Evolutionary conservation across 192 early-diverging fungal genomes (phyloP).

Genomic region (Gonapodya prolifera): DNA sequence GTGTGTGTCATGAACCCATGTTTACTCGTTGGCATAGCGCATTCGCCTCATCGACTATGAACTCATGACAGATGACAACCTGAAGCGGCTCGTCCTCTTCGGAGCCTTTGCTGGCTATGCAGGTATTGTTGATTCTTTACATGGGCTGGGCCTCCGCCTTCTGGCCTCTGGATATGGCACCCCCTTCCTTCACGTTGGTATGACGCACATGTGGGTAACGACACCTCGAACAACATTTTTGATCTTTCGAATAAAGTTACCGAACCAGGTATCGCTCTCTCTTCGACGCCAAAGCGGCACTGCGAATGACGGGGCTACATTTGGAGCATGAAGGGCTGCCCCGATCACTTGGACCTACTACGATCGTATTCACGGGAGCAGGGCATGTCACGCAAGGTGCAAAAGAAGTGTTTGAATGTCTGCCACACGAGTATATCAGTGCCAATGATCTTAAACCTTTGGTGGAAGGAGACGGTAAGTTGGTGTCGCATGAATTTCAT

Average conservation of each 20-base stretch:
- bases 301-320: slow-evolving; percentile 15
- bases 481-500: background rate
- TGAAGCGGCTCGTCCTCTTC: slow-evolving; percentile 77
- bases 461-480: slow-evolving; percentile 16
- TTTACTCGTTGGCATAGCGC: slow-evolving; percentile 26
- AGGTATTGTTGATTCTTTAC: slow-evolving; percentile 79
- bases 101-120: slow-evolving; percentile 90
- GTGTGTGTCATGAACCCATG: background rate
- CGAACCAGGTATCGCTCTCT: slow-evolving; percentile 58
- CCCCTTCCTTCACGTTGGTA: slow-evolving; percentile 55
- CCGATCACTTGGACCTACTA: slow-evolving; percentile 72
- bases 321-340: slow-evolving; percentile 68
- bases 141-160: slow-evolving; percentile 81
- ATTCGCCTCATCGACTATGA: slow-evolving; percentile 95
- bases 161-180: slow-evolving; percentile 84
- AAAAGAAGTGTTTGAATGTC: slow-evolving; percentile 72
- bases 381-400: slow-evolving; percentile 91
- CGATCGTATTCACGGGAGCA: slow-evolving; percentile 79
- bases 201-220: background rate
- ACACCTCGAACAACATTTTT: slow-evolving; percentile 18
- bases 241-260: slow-evolving; percentile 11
- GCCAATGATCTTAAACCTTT: slow-evolving; percentile 42
- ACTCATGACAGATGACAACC: slow-evolving; percentile 63
- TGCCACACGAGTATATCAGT: slow-evolving; percentile 84
- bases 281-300: slow-evolving; percentile 40